phyloP scores from a whole-genome alignment of 805 yeast genomes.

The Saccharomycopsis sp. region DNA sequence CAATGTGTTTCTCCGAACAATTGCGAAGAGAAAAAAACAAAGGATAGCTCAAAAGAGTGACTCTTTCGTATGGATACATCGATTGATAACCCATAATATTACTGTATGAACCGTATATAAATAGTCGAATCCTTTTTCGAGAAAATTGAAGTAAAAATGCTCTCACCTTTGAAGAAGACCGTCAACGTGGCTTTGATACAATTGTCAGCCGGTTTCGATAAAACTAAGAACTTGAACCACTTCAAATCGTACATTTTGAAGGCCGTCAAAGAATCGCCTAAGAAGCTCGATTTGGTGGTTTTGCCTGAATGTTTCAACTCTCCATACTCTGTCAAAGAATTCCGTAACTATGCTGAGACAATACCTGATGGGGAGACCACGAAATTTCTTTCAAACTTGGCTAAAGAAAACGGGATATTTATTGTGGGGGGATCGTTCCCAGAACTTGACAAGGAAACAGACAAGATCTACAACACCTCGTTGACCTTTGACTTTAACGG shows the following conservation, averaged over 20 bases:
- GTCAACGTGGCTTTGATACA: slow-evolving; percentile 82
- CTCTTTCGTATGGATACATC: no score
- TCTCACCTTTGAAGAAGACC: slow-evolving; percentile 37
- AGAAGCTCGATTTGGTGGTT: slow-evolving; percentile 65
- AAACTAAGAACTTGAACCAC: slow-evolving; percentile 64
- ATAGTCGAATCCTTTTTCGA: neutral
- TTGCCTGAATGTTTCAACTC: slow-evolving; percentile 96
- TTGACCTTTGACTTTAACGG: slow-evolving; percentile 69
- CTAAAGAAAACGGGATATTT: slow-evolving; percentile 54
- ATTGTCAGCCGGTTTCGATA: slow-evolving; percentile 72
- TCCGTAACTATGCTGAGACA: slow-evolving; percentile 81
- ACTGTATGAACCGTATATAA: no score
- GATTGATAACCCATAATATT: no score
- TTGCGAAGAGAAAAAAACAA: neutral
- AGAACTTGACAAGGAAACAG: slow-evolving; percentile 52
- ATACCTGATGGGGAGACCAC: slow-evolving; percentile 59
- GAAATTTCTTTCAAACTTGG: slow-evolving; percentile 52
- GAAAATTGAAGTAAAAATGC: neutral
- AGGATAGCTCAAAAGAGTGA: neutral
- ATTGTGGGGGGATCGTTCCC: slow-evolving; percentile 93
- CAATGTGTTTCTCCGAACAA: no score
- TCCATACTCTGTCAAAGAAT: slow-evolving; percentile 84
- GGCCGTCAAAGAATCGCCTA: slow-evolving; percentile 51
- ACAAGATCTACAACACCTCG: slow-evolving; percentile 64
- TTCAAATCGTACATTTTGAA: slow-evolving; percentile 56